Evolutionary conservation across 2,329 filamentous ascomycete species (phyloP).

Genomic region (Ophiostoma pallidulum): DNA sequence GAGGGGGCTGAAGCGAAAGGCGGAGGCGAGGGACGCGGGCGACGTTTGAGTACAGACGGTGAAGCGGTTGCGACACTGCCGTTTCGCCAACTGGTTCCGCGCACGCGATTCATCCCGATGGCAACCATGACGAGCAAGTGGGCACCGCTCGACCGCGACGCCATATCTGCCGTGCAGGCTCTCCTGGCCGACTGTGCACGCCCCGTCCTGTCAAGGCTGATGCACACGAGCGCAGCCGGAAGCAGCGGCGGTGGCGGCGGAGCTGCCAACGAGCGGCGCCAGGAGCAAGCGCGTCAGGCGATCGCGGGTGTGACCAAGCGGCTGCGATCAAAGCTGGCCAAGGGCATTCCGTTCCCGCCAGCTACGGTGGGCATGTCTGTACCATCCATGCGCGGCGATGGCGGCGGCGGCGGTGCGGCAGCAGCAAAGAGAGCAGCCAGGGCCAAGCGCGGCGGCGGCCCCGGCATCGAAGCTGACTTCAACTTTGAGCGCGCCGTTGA

Average conservation of each 20-base stretch:
- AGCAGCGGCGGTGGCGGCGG: constrained; percentile 5
- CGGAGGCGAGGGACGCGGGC: background rate
- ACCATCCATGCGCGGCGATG: no score
- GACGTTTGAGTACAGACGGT: background rate
- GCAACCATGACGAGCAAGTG: constrained; percentile 60
- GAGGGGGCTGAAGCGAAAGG: background rate
- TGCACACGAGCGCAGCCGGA: constrained; percentile 22
- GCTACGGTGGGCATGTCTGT: constrained; percentile 14
- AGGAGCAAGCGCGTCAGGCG: constrained; percentile 44
- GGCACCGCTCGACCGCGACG: constrained; percentile 45
- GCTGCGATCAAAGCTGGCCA: constrained; percentile 47
- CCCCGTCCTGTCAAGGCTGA: constrained; percentile 52
- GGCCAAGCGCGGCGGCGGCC: constrained; percentile 17
- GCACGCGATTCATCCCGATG: constrained; percentile 46
- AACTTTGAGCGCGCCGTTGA: constrained; percentile 57
- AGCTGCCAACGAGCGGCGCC: constrained; percentile 27
- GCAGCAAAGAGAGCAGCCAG: background rate
- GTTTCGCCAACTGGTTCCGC: constrained; percentile 43
- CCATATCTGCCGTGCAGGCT: constrained; percentile 44
- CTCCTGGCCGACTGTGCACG: constrained; percentile 51
- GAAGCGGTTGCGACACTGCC: background rate
- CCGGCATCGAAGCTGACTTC: constrained; percentile 48
- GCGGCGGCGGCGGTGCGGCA: background rate
- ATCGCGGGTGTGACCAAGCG: constrained; percentile 46
- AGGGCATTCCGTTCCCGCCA: constrained; percentile 58